Base-by-base conservation (phyloP, 2,329 filamentous ascomycete species). In the Daldinia sp. region DNA sequence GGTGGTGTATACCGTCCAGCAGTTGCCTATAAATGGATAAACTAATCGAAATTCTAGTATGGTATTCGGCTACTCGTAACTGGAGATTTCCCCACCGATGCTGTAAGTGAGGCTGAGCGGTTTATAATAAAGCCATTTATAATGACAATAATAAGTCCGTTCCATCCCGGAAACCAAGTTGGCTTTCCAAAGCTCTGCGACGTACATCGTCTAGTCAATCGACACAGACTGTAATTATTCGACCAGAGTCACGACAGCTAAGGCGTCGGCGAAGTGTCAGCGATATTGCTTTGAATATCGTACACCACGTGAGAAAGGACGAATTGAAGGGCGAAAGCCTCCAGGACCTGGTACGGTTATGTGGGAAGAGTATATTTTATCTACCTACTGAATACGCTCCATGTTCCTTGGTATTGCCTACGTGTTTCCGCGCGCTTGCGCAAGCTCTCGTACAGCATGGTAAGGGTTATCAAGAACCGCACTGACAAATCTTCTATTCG, bases 361-460 rank as follows among this genome's bases (percentile, higher is more conserved):
- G 86, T 66, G 88, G 88, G 34, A 86, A 85, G 72, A 88, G 86
- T 71, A 76, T 85, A 27, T 76, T 91, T 48, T 85, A 87, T 68
- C 77, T 91, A 7, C 87, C 87, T 0, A 67, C 78, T 2, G 86
- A 87, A 54, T 85, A 88, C 68, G 79, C 86, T 3, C 82, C 86
- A 1, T 80, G 82, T 15, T 82, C 83, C 21, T 75, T 91, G 23
- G 76, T 84, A 15, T 76, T 91, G 27, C 88, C 88, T 7, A 90
- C 88, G 3, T 89, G 88, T 67, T 80, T 91, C 49, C 85, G 88
- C 43, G 88, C 88, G 8, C 87, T 85, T 7, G 87, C 85, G n/a
- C 85, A 90, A 66, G 83, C 87, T 72, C 80, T 91, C 8, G 79
- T 87, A 2, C 84, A 89, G 48, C 77, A 89, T 73, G 84, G 85